These are phyloP conservation scores for Ganoderma meredithae DNA, from an alignment of 1,284 basidiomycete genomes.

Conservation along the genomic window DNA sequence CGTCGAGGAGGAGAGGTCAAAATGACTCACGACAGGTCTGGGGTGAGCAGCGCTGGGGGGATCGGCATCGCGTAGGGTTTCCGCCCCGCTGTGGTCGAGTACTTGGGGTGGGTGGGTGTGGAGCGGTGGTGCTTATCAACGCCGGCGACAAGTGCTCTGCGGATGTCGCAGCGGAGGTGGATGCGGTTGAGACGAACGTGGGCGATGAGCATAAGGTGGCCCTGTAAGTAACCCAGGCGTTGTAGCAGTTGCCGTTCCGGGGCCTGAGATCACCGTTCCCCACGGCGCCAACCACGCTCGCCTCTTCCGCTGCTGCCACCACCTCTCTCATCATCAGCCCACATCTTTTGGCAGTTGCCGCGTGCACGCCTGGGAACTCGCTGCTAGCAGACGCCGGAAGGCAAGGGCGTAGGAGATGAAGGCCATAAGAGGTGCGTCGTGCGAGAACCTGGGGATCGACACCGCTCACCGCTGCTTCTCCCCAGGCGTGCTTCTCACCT, in stretches of 20 bases:
- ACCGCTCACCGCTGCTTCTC: constrained; percentile 18
- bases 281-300: constrained; percentile 9
- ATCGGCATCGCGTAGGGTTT: constrained; percentile 37
- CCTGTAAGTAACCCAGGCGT: background rate
- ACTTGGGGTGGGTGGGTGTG: background rate
- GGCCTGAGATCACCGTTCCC: constrained; percentile 16
- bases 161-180: background rate
- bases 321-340: background rate
- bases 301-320: background rate
- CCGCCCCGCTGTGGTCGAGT: constrained; percentile 9
- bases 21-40: constrained; percentile 39
- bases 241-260: constrained; percentile 2
- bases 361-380: background rate
- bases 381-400: background rate
- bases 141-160: background rate
- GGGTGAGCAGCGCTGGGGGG: constrained; percentile 38
- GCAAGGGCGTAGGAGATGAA: constrained; percentile 49
- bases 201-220: constrained; percentile 25
- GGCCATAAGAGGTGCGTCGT: constrained; percentile 65
- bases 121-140: background rate
- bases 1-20: background rate
- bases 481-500: constrained; percentile 76
- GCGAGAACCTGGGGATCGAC: constrained; percentile 6
- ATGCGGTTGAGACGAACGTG: constrained; percentile 21
- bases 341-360: background rate